Evolutionary conservation across 768 basidiomycete species (phyloP).

Genomic region (Phallus indusiatus): DNA sequence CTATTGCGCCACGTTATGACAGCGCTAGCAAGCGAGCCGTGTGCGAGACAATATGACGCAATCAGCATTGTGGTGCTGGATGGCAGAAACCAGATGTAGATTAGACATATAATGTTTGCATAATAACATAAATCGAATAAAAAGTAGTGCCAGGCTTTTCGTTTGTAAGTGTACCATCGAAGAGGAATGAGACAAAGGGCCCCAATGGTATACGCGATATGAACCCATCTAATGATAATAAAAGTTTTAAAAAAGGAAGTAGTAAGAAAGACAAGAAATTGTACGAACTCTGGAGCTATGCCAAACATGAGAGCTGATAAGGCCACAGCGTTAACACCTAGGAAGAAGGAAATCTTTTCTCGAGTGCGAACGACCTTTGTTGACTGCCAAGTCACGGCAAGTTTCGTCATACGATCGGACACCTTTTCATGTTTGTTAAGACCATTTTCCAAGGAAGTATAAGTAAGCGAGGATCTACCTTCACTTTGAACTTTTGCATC

Average conservation of each 20-base stretch:
- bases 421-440: conserved; percentile 38
- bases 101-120: conserved; percentile 80
- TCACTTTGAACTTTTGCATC: conserved; percentile 76
- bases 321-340: conserved; percentile 85
- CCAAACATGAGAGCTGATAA: conserved; percentile 81
- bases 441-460: neutral
- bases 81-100: conserved; percentile 90
- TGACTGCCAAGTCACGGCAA: conserved; percentile 87
- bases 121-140: conserved; percentile 91
- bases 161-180: conserved; percentile 82
- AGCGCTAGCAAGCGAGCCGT: conserved; percentile 85
- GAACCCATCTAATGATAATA: conserved; percentile 57
- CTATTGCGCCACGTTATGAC: conserved; percentile 99
- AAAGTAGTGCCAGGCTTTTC: conserved; percentile 91
- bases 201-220: conserved; percentile 76
- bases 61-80: conserved; percentile 69
- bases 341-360: conserved; percentile 85
- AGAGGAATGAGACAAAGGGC: conserved; percentile 71
- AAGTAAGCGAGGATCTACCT: conserved; percentile 37
- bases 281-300: conserved; percentile 71
- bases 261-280: conserved; percentile 5
- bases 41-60: conserved; percentile 86
- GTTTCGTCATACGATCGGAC: conserved; percentile 62
- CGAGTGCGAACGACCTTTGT: conserved; percentile 77
- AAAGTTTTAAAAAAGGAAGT: conserved; percentile 1